Evolutionary conservation across 345 rosid genomes (phyloP).

Genomic region (Luvunga scandens): DNA sequence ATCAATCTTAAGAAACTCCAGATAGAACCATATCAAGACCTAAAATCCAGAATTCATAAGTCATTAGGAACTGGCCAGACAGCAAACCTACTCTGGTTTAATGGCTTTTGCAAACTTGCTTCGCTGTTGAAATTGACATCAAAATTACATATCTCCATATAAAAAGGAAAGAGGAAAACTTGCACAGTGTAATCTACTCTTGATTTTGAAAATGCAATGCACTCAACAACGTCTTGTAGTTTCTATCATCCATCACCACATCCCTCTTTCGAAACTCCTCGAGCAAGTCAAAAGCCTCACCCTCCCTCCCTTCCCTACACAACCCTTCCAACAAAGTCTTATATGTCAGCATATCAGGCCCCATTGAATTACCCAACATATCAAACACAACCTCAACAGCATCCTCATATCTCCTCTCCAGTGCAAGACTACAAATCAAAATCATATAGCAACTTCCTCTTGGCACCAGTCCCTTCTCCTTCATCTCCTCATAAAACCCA

Average conservation of each 20-base stretch:
- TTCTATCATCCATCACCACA: constrained; percentile 63
- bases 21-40: neutral
- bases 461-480: constrained; percentile 51
- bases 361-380: constrained; percentile 64
- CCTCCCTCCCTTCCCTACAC: constrained; percentile 64
- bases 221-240: constrained; percentile 52
- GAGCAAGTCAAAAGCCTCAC: constrained; percentile 68
- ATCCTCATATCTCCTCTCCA: constrained; percentile 51
- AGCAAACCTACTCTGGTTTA: neutral
- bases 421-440: constrained; percentile 75
- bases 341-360: constrained; percentile 74
- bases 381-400: constrained; percentile 51
- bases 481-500: constrained; percentile 79
- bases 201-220: constrained; percentile 40
- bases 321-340: constrained; percentile 74
- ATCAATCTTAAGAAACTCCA: neutral
- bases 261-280: constrained; percentile 75
- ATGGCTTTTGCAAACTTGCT: neutral
- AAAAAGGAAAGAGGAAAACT: neutral
- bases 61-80: neutral
- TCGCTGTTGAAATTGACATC: neutral
- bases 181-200: constrained; percentile 31
- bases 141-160: neutral
- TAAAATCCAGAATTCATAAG: neutral
- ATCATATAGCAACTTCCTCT: constrained; percentile 65